phyloP scores from a whole-genome alignment of 2,329 filamentous ascomycete genomes.

The Mariannaea sp. region DNA sequence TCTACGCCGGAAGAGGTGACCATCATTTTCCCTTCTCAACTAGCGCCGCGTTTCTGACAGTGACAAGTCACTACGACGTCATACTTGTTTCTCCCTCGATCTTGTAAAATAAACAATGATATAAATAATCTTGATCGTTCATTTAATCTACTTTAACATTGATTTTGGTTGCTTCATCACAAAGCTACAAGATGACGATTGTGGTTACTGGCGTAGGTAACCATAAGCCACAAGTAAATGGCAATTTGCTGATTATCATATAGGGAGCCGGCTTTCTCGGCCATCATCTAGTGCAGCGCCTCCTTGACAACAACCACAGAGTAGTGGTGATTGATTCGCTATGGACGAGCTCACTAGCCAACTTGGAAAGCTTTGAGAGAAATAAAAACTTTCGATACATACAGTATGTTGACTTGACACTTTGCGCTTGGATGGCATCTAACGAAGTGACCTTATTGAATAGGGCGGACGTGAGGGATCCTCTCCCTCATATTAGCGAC shows the following conservation, averaged over 20 bases:
- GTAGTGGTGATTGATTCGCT: slow-evolving; percentile 27
- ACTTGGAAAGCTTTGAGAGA: slow-evolving; percentile 10
- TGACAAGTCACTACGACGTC: too few relatives aligned
- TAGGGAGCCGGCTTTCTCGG: slow-evolving; percentile 31
- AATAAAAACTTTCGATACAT: slow-evolving; percentile 24
- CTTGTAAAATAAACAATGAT: too few relatives aligned
- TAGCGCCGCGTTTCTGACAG: too few relatives aligned
- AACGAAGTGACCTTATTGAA: too few relatives aligned
- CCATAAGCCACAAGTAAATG: accelerated
- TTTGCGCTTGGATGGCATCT: too few relatives aligned
- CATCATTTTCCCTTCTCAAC: too few relatives aligned
- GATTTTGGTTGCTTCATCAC: too few relatives aligned
- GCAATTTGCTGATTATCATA: background rate
- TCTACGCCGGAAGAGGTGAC: too few relatives aligned
- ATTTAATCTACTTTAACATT: too few relatives aligned
- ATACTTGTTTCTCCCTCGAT: too few relatives aligned
- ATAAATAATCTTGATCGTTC: too few relatives aligned
- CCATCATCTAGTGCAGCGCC: slow-evolving; percentile 23
- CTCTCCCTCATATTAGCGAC: slow-evolving; percentile 18
- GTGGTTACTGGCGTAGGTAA: slow-evolving; percentile 25
- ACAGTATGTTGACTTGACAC: slow-evolving; percentile 3
- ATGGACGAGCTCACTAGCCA: slow-evolving; percentile 26
- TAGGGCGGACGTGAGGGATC: slow-evolving; percentile 26
- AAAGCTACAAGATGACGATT: slow-evolving; percentile 15
- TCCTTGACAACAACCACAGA: slow-evolving; percentile 20